Percentiles rank a stretch among this genome's conserved stretches.
Evolutionary conservation across 805 yeast species (phyloP).

Genomic region (Wickerhamomyces bovis): DNA sequence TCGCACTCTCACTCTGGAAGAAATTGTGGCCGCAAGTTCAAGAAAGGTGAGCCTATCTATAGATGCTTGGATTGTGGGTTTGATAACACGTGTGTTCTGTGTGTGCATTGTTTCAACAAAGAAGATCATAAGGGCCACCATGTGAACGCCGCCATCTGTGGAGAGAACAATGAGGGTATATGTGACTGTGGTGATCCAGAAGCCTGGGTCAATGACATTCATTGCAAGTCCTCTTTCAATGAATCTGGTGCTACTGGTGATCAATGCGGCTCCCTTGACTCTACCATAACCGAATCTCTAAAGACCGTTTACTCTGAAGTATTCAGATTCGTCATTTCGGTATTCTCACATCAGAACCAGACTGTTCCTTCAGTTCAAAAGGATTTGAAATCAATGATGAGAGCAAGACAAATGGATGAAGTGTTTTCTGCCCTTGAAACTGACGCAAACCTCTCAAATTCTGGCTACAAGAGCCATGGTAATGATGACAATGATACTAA

Average conservation of each 20-base stretch:
- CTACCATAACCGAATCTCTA: not conserved
- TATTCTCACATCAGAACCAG: slow-evolving; percentile 31
- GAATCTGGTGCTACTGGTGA: slow-evolving; percentile 14
- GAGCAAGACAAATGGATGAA: not conserved
- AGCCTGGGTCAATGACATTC: slow-evolving; percentile 52
- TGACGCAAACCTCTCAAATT: slow-evolving; percentile 4
- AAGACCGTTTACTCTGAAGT: slow-evolving; percentile 27
- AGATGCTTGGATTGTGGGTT: slow-evolving; percentile 72
- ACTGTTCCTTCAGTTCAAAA: slow-evolving; percentile 32
- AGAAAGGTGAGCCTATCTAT: slow-evolving; percentile 58
- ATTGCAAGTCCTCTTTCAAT: slow-evolving; percentile 39
- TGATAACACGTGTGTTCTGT: slow-evolving; percentile 74
- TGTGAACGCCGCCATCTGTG: slow-evolving; percentile 39
- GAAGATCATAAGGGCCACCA: slow-evolving; percentile 64
- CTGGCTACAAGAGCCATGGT: not conserved
- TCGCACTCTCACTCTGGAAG: slow-evolving; percentile 42
- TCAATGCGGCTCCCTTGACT: slow-evolving; percentile 1
- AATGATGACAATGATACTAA: not conserved
- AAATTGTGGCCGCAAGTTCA: slow-evolving; percentile 63
- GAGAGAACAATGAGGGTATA: slow-evolving; percentile 30
- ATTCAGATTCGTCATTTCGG: slow-evolving; percentile 40
- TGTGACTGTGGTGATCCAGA: slow-evolving; percentile 84
- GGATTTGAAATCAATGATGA: not conserved
- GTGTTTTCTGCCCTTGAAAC: not conserved
- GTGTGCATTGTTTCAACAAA: slow-evolving; percentile 65